Percentiles rank a stretch among this genome's conserved stretches.
Evolutionary conservation across 208 protist species (phyloP).

Genomic region (Leptomonas seymouri): DNA sequence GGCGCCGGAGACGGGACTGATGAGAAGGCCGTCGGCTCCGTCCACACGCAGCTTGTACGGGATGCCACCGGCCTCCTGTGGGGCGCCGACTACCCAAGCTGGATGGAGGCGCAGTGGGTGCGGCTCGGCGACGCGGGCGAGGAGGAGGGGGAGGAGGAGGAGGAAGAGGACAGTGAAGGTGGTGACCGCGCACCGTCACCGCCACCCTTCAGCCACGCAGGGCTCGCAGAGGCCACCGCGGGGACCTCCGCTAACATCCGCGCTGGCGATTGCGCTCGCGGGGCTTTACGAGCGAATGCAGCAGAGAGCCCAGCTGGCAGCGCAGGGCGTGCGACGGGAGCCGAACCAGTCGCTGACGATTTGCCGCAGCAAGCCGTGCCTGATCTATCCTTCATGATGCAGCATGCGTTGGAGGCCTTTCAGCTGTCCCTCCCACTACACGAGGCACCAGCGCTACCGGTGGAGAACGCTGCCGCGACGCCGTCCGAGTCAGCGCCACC

Average conservation of each 20-base stretch:
- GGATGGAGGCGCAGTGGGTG: conserved; percentile 31
- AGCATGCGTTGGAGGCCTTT: conserved; percentile 30
- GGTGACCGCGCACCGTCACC: background rate
- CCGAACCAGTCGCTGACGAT: background rate
- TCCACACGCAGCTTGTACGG: conserved; percentile 22
- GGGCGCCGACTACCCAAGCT: conserved; percentile 27
- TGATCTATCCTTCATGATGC: conserved; percentile 9
- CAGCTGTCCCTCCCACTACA: conserved; percentile 26
- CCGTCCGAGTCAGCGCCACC: too few species aligned
- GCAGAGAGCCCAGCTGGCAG: background rate
- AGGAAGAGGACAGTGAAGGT: background rate
- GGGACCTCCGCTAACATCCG: too few species aligned
- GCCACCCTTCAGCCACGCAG: too few species aligned
- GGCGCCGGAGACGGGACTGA: background rate
- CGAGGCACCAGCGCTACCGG: background rate
- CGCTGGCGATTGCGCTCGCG: background rate
- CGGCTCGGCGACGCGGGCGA: conserved; percentile 13
- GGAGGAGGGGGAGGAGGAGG: conserved; percentile 15
- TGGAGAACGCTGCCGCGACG: too few species aligned
- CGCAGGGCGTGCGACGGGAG: too few species aligned
- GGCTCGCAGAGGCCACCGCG: too few species aligned
- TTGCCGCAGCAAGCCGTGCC: background rate
- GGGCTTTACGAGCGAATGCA: too few species aligned
- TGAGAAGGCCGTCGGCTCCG: background rate
- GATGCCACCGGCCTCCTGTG: conserved; percentile 28